Evolutionary conservation across 2,329 filamentous ascomycete genomes (phyloP), one percentile per base, ranked within the genome.

Genomic region (Fusarium ambrosium): DNA sequence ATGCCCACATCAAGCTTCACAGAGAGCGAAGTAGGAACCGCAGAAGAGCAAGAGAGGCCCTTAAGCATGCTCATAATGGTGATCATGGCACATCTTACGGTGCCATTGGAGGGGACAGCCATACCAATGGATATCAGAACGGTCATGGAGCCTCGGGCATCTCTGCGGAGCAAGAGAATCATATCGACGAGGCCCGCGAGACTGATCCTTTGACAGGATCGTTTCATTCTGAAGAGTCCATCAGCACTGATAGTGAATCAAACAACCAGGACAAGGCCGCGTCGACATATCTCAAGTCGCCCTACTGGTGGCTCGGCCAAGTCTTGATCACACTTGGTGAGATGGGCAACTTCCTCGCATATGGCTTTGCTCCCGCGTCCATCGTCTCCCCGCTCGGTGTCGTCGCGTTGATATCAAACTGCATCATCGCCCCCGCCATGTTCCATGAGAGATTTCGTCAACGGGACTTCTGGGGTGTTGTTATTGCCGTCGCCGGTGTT

Each of bases 361-460:
- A 99, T 80, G 97, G 97, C 27, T 99, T 99, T 82, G 97, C 97
- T 34, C 97, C 97, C 4, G 97, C 97, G 9, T 98, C 97, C 16
- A 98, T 99, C 78, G 97, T 99, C 48, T 98, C 95, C 37, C 97
- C 97, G 0, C 87, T 99, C 7, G 97, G 97, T 11, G 97, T 99
- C n/a, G 97, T 99, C 14, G 97, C 97, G 3, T 87, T 99, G 72
- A 92, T 99, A 55, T 98, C 95, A 53, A 99, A 99, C 84, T 99
- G 97, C 83, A 90, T 99, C 70, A 98, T 99, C 81, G 97, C 97
- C 3, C 97, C 97, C 1, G 92, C 97, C 72, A 92, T 99, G 87
- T 92, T 99, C 75, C 95, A 98, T 80, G 97, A 99, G 84, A 89
- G 88, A 61, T 98, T 99, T 80, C 92, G 97, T 37, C 88, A 88